Base-by-base conservation (phyloP, 2,329 filamentous ascomycete genomes). In the Elsinoe necatrix region DNA sequence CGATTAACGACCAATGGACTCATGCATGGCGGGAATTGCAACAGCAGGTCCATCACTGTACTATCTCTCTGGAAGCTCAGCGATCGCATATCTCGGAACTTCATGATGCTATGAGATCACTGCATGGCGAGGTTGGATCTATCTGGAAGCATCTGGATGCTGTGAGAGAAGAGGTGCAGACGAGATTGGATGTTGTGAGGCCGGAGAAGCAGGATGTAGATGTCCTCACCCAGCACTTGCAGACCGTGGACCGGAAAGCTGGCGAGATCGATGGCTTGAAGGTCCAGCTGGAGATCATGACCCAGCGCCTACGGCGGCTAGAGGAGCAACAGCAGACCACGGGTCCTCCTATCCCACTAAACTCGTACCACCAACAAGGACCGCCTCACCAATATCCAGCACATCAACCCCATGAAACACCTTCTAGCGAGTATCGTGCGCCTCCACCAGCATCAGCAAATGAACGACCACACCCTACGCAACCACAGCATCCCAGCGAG, bases 41-140 rank as follows among this genome's bases (percentile, higher is more conserved):
- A 61, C 72, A 72, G n/a, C 75, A 77, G 60, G 71, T 76, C 25
- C 72, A 73, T 9, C 71, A 73, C 60, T 75, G 76, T 62, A 73
- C 73, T 48, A 67, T 64, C 54, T 67, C 69, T 61, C 66, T 73
- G 35, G 68, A 72, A 25, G 67, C 63, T 21, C 67, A 75, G 56
- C 68, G 72, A 25, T 68, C 66, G 20, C 71, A 75, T 51, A 67
- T 76, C n/a, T 65, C 67, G 18, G 55, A 54, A 9, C 63, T 77
- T 55, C 71, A 73, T 57, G 68, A 70, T 12, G 67, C 67, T 11
- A 67, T 76, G 14, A 64, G 62, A 29, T 65, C 69, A 43, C 61
- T 77, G 48, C 69, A 72, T 47, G 65, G 68, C 16, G 73, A 77
- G 54, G 68, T 76, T 63, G 60, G 51, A 16, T 60, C 59, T 37